A percentile compares a stretch with the other conserved stretches of the same genome.
phyloP scores from a whole-genome alignment of 1,139 yeast genomes.

The Tardiomyces digboiensis region DNA sequence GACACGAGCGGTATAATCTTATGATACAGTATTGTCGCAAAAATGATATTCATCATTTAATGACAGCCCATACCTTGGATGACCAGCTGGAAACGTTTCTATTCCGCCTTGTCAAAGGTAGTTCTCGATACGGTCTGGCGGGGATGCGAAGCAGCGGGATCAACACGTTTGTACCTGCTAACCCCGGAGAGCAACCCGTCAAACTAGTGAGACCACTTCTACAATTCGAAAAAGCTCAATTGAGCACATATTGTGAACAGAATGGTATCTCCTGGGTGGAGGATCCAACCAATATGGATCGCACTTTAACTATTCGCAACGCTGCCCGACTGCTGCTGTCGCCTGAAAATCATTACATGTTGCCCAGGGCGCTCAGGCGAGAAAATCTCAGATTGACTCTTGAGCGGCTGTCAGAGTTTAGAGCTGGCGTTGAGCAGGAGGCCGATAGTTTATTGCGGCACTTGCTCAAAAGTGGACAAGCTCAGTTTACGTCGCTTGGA shows the following conservation, averaged over 20 bases:
- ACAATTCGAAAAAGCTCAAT: conserved; percentile 32
- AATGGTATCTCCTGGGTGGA: conserved; percentile 50
- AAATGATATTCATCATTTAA: conserved; percentile 26
- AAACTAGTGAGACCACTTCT: conserved; percentile 45
- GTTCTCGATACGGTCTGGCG: conserved; percentile 51
- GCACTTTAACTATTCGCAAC: conserved; percentile 47
- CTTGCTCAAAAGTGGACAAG: background rate
- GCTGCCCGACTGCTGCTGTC: conserved; percentile 14
- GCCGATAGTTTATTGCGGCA: conserved; percentile 3
- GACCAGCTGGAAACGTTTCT: conserved; percentile 69
- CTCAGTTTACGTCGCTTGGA: background rate
- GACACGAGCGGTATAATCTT: conserved; percentile 41
- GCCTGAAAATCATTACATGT: conserved; percentile 1
- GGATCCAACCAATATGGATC: conserved; percentile 53
- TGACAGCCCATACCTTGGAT: conserved; percentile 60
- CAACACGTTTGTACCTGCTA: conserved; percentile 11
- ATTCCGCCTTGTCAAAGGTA: conserved; percentile 43
- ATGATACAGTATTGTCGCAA: conserved; percentile 31
- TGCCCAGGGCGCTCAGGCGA: conserved; percentile 3
- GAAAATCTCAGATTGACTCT: conserved; percentile 2
- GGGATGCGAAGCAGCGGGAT: conserved; percentile 27
- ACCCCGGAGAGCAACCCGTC: conserved; percentile 13
- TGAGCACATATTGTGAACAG: conserved; percentile 37
- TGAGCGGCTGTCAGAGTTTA: conserved; percentile 2
- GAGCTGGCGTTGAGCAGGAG: conserved; percentile 2